These are phyloP conservation scores for Quercus dentata DNA, from an alignment of 306 rosid genomes.

Conservation along the genomic window DNA sequence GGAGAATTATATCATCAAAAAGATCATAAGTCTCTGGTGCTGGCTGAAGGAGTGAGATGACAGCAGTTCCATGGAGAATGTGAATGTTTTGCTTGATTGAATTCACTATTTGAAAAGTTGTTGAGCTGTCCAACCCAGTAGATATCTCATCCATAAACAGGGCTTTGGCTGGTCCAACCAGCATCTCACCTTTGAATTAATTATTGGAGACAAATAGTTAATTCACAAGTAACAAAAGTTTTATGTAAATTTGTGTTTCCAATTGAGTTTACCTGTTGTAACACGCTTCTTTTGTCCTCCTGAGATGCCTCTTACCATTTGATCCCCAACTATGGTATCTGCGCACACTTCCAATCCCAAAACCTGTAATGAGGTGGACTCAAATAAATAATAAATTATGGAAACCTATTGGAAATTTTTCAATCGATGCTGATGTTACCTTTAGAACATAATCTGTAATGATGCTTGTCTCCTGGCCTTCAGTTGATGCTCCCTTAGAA, in stretches of 20 bases:
- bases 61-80: slow-evolving; percentile 34
- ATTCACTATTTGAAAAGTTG: slow-evolving; percentile 51
- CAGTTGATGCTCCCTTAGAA: slow-evolving; percentile 31
- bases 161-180: slow-evolving; percentile 44
- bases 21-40: slow-evolving; percentile 50
- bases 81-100: slow-evolving; percentile 35
- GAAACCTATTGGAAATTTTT: neutral
- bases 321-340: slow-evolving; percentile 42
- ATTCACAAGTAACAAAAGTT: neutral
- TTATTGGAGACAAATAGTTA: neutral
- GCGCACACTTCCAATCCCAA: slow-evolving; percentile 46
- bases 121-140: slow-evolving; percentile 51
- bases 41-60: slow-evolving; percentile 52
- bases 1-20: slow-evolving; percentile 44
- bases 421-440: slow-evolving; percentile 7
- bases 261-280: slow-evolving; percentile 36
- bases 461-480: slow-evolving; percentile 28
- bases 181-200: slow-evolving; percentile 36
- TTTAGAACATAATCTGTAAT: slow-evolving; percentile 42
- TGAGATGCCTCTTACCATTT: slow-evolving; percentile 43
- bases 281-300: slow-evolving; percentile 55
- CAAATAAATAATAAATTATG: neutral
- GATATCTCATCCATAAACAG: slow-evolving; percentile 57
- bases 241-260: too few species aligned
- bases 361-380: slow-evolving; percentile 16